Conservation (phyloP, 345 rosid genomes). For the Gossypium stocksii region DNA sequence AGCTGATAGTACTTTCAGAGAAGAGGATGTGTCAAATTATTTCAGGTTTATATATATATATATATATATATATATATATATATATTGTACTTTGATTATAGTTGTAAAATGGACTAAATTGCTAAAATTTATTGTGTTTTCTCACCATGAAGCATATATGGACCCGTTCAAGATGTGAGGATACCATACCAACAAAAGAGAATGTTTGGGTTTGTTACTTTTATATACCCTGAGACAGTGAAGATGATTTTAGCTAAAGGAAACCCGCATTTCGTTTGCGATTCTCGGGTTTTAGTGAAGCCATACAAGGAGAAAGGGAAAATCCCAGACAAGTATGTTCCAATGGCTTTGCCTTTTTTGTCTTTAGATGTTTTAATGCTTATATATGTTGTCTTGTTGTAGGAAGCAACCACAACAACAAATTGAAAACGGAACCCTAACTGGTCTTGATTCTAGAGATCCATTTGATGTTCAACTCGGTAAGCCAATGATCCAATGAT, state of each 20-base stretch:
- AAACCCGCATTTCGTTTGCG: constrained; percentile 89
- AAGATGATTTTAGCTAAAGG: constrained; percentile 87
- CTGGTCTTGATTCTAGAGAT: constrained; percentile 77
- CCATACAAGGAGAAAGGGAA: constrained; percentile 98
- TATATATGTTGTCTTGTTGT: not conserved
- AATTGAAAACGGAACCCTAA: constrained; percentile 56
- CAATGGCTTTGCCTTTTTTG: not conserved
- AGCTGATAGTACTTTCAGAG: constrained; percentile 90
- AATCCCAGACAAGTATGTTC: constrained; percentile 66
- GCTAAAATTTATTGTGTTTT: not conserved
- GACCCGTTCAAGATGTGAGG: constrained; percentile 98
- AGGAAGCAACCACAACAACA: constrained; percentile 53
- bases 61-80: constrained; percentile 2
- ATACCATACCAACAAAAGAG: constrained; percentile 95
- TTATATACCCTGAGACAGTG: constrained; percentile 83
- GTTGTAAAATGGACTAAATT: not conserved
- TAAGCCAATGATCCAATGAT: constrained; percentile 14
- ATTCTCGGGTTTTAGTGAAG: constrained; percentile 86
- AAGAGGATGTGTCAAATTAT: constrained; percentile 84
- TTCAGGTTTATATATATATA: constrained; percentile 49
- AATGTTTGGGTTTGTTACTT: constrained; percentile 93
- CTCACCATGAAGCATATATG: constrained; percentile 42
- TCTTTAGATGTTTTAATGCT: not conserved
- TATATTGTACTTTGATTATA: constrained; percentile 8
- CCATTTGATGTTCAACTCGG: constrained; percentile 53